Base-by-base conservation (phyloP, 1,284 basidiomycete genomes). In the Malassezia psittaci region DNA sequence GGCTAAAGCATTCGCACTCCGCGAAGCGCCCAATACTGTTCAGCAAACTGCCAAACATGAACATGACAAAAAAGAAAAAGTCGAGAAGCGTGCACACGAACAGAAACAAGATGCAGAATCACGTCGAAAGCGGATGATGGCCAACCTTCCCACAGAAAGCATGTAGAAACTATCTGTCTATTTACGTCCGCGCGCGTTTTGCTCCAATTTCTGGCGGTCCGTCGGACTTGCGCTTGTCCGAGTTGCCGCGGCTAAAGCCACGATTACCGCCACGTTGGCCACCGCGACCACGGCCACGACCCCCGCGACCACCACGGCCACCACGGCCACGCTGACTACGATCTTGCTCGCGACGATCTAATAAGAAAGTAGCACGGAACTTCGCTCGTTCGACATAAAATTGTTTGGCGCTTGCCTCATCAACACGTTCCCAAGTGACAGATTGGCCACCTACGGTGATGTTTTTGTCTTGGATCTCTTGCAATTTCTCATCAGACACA, bases 1-100 rank as follows among this genome's bases (percentile, higher is more conserved):
- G 19, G 93, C 94, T 37, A 98, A 99, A 76, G 83, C 90, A 0
- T 99, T 98, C 71, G 90, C 89, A 0, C 80, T 98, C 49, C 85
- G 94, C 36, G 93, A 96, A 60, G 88, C 93, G 1, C 94, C 94
- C 0, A 85, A 81, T 32, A 77, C 82, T 1, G 81, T 89, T 42
- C 67, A 58, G 43, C 44, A 43, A 21, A 58, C 43, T 19, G 40
- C 52, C 13, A 53, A 61, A 41, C 41, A 43, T 21, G 52, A 61
- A 42, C 49, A 51, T 45, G 55, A 52, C 24, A 54, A 55, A 56
- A 42, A 48, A 41, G 42, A 24, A 29, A 19, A 51, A 13, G 13
- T 24, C 13, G 50, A 40, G 33, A 51, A 48, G 16, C 36, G 16
- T 21, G 11, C 18, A 21, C 33, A n/a, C 16, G 33, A n/a, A 19